Percentiles rank a stretch among this genome's conserved stretches.
Conservation (phyloP, 2,329 filamentous ascomycete species). For the Botrytis deweyae region DNA sequence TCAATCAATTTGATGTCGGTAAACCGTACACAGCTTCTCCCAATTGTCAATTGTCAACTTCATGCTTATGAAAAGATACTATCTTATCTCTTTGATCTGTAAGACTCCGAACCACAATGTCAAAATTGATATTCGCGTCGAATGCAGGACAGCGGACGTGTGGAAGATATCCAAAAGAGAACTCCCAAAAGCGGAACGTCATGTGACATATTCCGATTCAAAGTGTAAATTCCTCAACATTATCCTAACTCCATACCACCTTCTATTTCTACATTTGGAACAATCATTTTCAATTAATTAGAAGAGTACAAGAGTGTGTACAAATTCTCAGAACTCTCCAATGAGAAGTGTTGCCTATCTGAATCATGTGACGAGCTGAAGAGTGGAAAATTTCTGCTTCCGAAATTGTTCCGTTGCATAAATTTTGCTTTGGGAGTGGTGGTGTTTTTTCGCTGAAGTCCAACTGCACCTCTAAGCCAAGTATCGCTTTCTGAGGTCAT, state of each 20-base stretch:
- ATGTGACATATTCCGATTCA: not conserved
- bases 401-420: not conserved
- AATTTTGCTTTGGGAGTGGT: not conserved
- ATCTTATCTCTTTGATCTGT: not conserved
- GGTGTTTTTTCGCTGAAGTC: not conserved
- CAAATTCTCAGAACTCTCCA: not conserved
- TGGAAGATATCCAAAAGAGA: not conserved
- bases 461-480: too few species aligned
- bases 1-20: not conserved
- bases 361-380: not conserved
- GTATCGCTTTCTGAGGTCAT: too few species aligned
- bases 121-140: not conserved
- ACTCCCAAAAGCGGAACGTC: not conserved
- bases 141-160: not conserved
- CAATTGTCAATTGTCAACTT: not conserved
- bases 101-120: not conserved
- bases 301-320: not conserved
- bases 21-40: not conserved
- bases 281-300: fast-evolving
- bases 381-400: not conserved
- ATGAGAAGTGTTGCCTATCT: not conserved
- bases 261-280: not conserved
- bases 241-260: not conserved
- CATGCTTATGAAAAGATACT: not conserved
- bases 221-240: not conserved